Evolutionary conservation across 164 flowering plant genomes (phyloP).

Genomic region (Dillenia turbinata): DNA sequence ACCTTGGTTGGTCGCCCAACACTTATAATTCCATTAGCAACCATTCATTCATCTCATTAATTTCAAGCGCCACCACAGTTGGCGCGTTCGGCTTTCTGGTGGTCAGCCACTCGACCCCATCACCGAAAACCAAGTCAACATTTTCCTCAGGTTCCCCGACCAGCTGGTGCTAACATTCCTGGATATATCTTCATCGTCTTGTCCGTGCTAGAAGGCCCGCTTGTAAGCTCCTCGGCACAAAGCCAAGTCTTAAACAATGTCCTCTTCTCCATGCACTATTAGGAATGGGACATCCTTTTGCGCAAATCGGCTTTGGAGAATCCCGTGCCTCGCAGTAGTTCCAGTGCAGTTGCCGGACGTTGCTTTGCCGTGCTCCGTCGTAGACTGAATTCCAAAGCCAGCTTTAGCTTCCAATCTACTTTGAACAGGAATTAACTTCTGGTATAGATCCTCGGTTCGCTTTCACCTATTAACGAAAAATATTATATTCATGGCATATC

Average conservation of each 20-base stretch:
- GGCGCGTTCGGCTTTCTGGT: slow-evolving; percentile 34
- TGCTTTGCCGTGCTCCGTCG: slow-evolving; percentile 46
- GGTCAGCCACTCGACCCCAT: slow-evolving; percentile 62
- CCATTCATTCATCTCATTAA: no score
- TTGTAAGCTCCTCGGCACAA: slow-evolving; percentile 68
- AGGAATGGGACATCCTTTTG: slow-evolving; percentile 66
- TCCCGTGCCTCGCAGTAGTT: slow-evolving; percentile 70
- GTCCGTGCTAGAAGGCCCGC: slow-evolving; percentile 63
- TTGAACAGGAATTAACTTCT: no score
- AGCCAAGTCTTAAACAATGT: slow-evolving; percentile 79
- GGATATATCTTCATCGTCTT: slow-evolving; percentile 68
- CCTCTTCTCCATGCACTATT: slow-evolving; percentile 74
- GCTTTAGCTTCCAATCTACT: slow-evolving; percentile 78
- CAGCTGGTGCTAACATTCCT: slow-evolving; percentile 91
- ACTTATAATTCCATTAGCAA: no score
- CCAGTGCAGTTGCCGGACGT: slow-evolving; percentile 80
- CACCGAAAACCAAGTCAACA: slow-evolving; percentile 80
- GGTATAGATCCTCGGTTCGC: slow-evolving; percentile 79
- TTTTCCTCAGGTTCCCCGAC: slow-evolving; percentile 74
- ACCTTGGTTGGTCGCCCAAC: no score
- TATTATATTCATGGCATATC: no score
- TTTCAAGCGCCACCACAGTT: slow-evolving; percentile 1
- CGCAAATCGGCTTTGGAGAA: slow-evolving; percentile 55
- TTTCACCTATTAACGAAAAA: slow-evolving; percentile 24
- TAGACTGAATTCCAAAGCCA: slow-evolving; percentile 68